These are phyloP conservation scores for Botrytis pseudocinerea DNA, from an alignment of 2,329 filamentous ascomycete species.

Conservation along the genomic window DNA sequence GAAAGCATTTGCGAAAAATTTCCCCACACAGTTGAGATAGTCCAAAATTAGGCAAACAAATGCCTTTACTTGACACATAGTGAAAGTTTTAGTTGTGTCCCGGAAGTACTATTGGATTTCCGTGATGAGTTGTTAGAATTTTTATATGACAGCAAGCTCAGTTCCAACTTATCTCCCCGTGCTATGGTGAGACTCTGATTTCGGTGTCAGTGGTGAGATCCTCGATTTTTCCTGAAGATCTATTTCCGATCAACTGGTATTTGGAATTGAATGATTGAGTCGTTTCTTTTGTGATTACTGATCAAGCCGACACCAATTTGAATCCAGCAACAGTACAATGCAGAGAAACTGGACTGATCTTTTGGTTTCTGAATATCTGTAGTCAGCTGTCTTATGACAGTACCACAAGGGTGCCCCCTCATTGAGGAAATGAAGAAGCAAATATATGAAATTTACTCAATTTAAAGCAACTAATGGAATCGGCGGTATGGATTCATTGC, in stretches of 20 bases:
- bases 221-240: neutral
- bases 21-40: neutral
- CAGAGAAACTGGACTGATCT: neutral
- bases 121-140: slow-evolving; percentile 17
- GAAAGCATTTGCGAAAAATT: neutral
- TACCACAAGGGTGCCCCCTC: neutral
- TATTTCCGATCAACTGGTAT: neutral
- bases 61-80: neutral
- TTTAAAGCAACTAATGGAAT: slow-evolving; percentile 18
- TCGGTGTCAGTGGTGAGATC: neutral
- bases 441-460: slow-evolving; percentile 7
- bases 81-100: neutral
- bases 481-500: slow-evolving; percentile 9
- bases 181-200: neutral
- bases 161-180: neutral
- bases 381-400: neutral
- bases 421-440: neutral
- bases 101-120: slow-evolving; percentile 5
- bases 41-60: neutral
- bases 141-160: neutral
- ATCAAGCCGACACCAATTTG: neutral
- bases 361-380: neutral
- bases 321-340: neutral
- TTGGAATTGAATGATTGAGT: neutral
- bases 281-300: neutral